Evolutionary conservation across 768 basidiomycete species (phyloP).

Genomic region (Rhodocollybia butyracea): DNA sequence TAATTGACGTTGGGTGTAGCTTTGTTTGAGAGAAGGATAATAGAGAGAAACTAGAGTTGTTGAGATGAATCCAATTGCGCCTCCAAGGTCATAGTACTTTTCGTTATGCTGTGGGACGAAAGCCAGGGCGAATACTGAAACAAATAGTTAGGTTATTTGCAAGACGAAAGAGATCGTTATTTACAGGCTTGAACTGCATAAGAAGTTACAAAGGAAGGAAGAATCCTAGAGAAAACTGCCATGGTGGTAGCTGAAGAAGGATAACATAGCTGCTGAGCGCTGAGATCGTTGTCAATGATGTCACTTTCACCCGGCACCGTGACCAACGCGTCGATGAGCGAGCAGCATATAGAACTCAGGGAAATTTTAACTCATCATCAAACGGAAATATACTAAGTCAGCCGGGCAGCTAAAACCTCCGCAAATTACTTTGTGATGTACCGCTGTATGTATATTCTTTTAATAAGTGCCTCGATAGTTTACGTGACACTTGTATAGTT

Average conservation of each 20-base stretch:
- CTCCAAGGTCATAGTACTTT: constrained; percentile 64
- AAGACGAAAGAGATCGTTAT: constrained; percentile 8
- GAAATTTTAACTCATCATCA: too few relatives aligned
- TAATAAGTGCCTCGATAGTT: too few relatives aligned
- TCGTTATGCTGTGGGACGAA: constrained; percentile 68
- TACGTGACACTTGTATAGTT: too few relatives aligned
- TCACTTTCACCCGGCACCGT: neutral
- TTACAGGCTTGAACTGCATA: constrained; percentile 50
- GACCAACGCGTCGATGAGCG: too few relatives aligned
- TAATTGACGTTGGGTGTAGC: constrained; percentile 37
- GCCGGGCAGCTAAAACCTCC: too few relatives aligned
- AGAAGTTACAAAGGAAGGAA: constrained; percentile 45
- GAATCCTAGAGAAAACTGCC: constrained; percentile 50
- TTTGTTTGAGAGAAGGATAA: constrained; percentile 52
- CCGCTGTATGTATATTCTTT: too few relatives aligned
- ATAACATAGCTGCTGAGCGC: too few relatives aligned
- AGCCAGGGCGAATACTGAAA: constrained; percentile 48
- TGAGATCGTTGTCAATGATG: neutral
- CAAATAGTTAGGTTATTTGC: neutral
- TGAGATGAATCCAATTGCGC: constrained; percentile 63
- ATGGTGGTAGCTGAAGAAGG: constrained; percentile 32
- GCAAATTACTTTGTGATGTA: too few relatives aligned
- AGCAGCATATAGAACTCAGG: too few relatives aligned
- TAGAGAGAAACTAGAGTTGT: constrained; percentile 60
- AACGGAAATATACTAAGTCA: too few relatives aligned